Percentiles rank a stretch among this genome's conserved stretches.
phyloP scores from a whole-genome alignment of 257 asterid genomes.

The Knoxia roxburghii region DNA sequence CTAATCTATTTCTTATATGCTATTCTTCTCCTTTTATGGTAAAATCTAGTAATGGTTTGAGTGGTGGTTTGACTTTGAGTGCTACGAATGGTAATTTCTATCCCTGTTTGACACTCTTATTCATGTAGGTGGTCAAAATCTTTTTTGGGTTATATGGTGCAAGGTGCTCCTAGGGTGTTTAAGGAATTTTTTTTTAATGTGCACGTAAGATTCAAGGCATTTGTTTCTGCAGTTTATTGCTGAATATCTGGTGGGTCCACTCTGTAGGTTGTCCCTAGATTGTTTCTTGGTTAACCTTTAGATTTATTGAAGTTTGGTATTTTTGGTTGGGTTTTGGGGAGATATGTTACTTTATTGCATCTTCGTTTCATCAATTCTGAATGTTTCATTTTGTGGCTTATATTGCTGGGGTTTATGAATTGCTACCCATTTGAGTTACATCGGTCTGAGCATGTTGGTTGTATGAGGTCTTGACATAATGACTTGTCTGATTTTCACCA shows the following conservation, averaged over 20 bases:
- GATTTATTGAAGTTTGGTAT: background rate
- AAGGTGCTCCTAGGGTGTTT: background rate
- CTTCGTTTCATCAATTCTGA: background rate
- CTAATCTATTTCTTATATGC: no score
- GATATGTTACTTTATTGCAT: background rate
- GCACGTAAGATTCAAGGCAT: background rate
- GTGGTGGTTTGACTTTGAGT: background rate
- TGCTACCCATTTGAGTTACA: background rate
- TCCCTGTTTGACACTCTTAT: background rate
- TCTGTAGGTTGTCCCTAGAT: background rate
- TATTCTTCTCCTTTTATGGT: no score
- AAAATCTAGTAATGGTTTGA: background rate
- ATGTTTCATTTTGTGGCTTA: background rate
- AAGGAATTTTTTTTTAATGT: background rate
- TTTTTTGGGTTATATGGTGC: background rate
- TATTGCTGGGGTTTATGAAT: background rate
- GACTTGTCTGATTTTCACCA: background rate
- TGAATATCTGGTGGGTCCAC: background rate
- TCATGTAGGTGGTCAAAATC: background rate
- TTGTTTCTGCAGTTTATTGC: no score
- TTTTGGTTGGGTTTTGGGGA: background rate
- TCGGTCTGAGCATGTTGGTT: background rate
- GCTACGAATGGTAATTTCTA: background rate
- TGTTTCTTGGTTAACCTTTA: background rate
- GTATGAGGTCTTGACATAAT: background rate